These are phyloP conservation scores for Umbelopsis vinacea DNA, from an alignment of 192 early-diverging fungal genomes.

Conservation along the genomic window DNA sequence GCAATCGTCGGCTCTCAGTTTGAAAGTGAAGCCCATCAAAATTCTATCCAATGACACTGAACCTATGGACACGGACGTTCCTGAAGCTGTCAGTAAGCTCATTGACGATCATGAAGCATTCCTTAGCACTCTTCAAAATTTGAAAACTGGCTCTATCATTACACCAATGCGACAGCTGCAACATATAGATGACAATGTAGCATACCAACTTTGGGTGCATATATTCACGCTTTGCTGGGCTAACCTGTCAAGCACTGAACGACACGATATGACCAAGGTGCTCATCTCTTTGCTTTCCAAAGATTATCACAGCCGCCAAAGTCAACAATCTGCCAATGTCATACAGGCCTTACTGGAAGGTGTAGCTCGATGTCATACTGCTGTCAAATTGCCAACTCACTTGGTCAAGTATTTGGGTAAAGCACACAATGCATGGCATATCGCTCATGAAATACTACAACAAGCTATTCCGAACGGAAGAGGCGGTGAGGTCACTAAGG, in stretches of 20 bases:
- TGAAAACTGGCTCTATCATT: slow-evolving; percentile 56
- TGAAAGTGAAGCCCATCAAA: slow-evolving; percentile 53
- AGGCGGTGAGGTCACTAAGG: slow-evolving; percentile 60
- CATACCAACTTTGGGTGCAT: slow-evolving; percentile 80
- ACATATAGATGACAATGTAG: slow-evolving; percentile 66
- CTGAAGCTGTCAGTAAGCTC: slow-evolving; percentile 47
- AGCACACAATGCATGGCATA: slow-evolving; percentile 92
- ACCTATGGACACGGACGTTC: slow-evolving; percentile 26
- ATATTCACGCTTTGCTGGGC: slow-evolving; percentile 89
- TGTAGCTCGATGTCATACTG: slow-evolving; percentile 72
- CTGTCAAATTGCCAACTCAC: slow-evolving; percentile 88
- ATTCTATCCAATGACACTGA: slow-evolving; percentile 28
- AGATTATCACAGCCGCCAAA: slow-evolving; percentile 88
- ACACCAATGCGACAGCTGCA: slow-evolving; percentile 66
- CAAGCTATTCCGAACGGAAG: slow-evolving; percentile 54
- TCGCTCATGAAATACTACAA: slow-evolving; percentile 84
- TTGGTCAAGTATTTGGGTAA: slow-evolving; percentile 93
- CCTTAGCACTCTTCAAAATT: slow-evolving; percentile 54
- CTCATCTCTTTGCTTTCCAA: slow-evolving; percentile 86
- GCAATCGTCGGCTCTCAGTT: slow-evolving; percentile 39
- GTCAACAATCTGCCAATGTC: slow-evolving; percentile 86
- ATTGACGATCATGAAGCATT: slow-evolving; percentile 66
- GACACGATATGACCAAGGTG: slow-evolving; percentile 83
- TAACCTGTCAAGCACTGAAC: slow-evolving; percentile 69
- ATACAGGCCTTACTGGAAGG: slow-evolving; percentile 92